A percentile compares a stretch with the other conserved stretches of the same genome.
Evolutionary conservation across 805 yeast species (phyloP).

Genomic region (Kluyveromyces lactis): DNA sequence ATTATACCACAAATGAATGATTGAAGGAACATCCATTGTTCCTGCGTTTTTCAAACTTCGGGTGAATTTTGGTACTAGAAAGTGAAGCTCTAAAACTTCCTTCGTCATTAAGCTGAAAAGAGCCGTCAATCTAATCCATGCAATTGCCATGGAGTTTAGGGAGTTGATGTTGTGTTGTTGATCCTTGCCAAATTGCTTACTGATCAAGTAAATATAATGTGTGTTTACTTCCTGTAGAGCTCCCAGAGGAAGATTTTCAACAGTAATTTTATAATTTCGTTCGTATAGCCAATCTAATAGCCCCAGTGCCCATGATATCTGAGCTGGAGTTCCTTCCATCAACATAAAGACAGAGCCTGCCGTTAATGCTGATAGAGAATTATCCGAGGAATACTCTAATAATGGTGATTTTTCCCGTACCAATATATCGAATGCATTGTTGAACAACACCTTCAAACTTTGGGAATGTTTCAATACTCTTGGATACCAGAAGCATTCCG

Average conservation of each 20-base stretch:
- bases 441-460: slow-evolving; percentile 32
- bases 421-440: slow-evolving; percentile 28
- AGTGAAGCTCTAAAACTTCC: slow-evolving; percentile 19
- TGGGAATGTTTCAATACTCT: slow-evolving; percentile 35
- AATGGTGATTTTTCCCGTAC: slow-evolving; percentile 24
- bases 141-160: slow-evolving; percentile 23
- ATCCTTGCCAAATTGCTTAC: slow-evolving; percentile 3
- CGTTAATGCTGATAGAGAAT: slow-evolving; percentile 16
- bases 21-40: slow-evolving; percentile 24
- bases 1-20: slow-evolving; percentile 27
- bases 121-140: slow-evolving; percentile 27
- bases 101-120: slow-evolving; percentile 21
- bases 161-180: slow-evolving; percentile 46
- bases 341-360: slow-evolving; percentile 50
- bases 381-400: slow-evolving; percentile 11
- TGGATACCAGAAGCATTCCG: slow-evolving; percentile 48
- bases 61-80: slow-evolving; percentile 24
- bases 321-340: slow-evolving; percentile 43
- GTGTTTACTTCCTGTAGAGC: slow-evolving; percentile 47
- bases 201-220: slow-evolving; percentile 38
- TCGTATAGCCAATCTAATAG: slow-evolving; percentile 19
- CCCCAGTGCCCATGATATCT: slow-evolving; percentile 41
- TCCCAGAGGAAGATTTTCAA: slow-evolving; percentile 27
- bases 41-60: slow-evolving; percentile 24
- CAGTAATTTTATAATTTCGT: slow-evolving; percentile 7